Conservation (phyloP, 2,329 filamentous ascomycete species). For the Tolypocladium guangdongense region DNA sequence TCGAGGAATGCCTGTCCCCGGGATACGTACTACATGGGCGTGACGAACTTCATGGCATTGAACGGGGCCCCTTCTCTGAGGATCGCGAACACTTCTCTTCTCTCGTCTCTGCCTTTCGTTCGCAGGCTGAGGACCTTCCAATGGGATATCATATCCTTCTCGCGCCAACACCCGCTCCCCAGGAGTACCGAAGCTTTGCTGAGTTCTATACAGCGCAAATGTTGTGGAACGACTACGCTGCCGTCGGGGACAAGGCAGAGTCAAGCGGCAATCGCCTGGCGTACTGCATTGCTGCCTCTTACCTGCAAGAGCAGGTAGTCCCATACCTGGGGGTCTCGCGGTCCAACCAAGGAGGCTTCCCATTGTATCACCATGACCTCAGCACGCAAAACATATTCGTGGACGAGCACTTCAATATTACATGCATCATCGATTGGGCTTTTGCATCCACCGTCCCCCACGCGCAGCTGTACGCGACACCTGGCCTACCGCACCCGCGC, state of each 20-base stretch:
- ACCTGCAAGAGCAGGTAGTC: constrained; percentile 7
- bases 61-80: constrained; percentile 6
- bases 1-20: constrained; percentile 8
- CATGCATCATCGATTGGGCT: constrained; percentile 17
- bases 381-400: constrained; percentile 15
- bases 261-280: constrained; percentile 8
- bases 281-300: constrained; percentile 7
- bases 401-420: constrained; percentile 17
- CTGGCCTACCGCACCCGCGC: too few relatives aligned
- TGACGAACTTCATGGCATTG: constrained; percentile 4
- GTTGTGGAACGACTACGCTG: constrained; percentile 9
- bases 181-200: constrained; percentile 6
- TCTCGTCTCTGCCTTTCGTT: constrained; percentile 5
- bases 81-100: constrained; percentile 7
- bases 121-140: constrained; percentile 8
- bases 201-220: constrained; percentile 6
- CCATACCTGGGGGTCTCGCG: neutral
- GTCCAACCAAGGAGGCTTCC: constrained; percentile 7
- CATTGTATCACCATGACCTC: constrained; percentile 14
- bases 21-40: constrained; percentile 4
- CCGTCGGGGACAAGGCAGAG: constrained; percentile 3
- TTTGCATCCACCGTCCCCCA: constrained; percentile 7
- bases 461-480: neutral
- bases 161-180: constrained; percentile 7
- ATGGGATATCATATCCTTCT: constrained; percentile 7